These are phyloP conservation scores for Heliosperma pusillum DNA, from an alignment of 148 eudicot genomes.

Conservation along the genomic window DNA sequence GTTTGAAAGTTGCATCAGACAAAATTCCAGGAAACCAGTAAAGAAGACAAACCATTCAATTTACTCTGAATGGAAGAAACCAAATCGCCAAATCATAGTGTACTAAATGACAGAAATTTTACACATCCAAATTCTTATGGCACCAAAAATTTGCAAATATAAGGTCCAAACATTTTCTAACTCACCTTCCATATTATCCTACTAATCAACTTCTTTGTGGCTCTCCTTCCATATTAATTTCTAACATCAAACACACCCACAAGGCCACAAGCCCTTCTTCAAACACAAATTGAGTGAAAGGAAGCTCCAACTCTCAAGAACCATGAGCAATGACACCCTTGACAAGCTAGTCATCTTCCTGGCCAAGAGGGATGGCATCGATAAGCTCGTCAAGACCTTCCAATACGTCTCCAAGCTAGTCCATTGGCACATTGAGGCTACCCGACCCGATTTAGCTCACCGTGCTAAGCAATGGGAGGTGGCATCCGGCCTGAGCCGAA, in stretches of 20 bases:
- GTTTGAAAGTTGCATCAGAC: background rate
- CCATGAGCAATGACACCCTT: conserved; percentile 70
- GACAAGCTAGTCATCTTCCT: conserved; percentile 90
- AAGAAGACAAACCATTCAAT: background rate
- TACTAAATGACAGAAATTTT: conserved; percentile 8
- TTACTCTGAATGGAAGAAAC: background rate
- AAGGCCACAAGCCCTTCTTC: conserved; percentile 8
- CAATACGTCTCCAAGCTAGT: conserved; percentile 85
- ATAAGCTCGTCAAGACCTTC: conserved; percentile 94
- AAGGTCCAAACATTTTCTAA: conserved; percentile 31
- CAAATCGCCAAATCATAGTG: background rate
- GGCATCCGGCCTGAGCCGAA: conserved; percentile 82
- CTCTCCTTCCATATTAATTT: conserved; percentile 26
- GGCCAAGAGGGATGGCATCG: conserved; percentile 93
- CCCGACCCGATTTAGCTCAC: conserved; percentile 48
- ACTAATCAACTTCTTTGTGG: conserved; percentile 33
- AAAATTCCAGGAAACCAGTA: background rate
- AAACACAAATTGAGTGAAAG: background rate
- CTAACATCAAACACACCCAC: conserved; percentile 19
- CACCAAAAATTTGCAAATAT: conserved; percentile 24
- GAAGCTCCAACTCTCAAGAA: background rate
- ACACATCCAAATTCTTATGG: conserved; percentile 23
- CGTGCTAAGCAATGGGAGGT: conserved; percentile 84
- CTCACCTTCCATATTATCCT: conserved; percentile 34
- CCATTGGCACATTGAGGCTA: conserved; percentile 54